These are phyloP conservation scores for Trichoderma oligosporum DNA, from an alignment of 2,329 filamentous ascomycete species.

Conservation along the genomic window DNA sequence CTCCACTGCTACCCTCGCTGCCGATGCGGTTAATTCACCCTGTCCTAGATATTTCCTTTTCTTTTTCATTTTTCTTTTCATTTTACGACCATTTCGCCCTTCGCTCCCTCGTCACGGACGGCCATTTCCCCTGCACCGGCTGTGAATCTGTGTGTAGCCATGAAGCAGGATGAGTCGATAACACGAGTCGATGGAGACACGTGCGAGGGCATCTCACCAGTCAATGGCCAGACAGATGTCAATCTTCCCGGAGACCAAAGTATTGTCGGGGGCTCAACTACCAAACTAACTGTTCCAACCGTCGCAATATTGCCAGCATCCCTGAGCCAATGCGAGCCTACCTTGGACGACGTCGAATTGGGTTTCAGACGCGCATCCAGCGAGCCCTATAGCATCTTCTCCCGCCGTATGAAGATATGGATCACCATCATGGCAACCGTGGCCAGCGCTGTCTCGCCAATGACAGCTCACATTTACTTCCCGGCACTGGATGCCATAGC, in stretches of 20 bases:
- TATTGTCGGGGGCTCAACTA: not conserved
- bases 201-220: not conserved
- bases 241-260: not conserved
- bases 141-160: too few relatives aligned
- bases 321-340: not conserved
- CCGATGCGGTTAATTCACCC: too few relatives aligned
- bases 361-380: not conserved
- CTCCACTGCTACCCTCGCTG: constrained; percentile 11
- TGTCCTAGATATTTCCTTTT: constrained; percentile 2
- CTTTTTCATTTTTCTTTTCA: not conserved
- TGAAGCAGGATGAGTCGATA: constrained; percentile 17
- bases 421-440: constrained; percentile 51
- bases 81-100: not conserved
- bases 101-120: too few relatives aligned
- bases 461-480: constrained; percentile 57
- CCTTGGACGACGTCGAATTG: constrained; percentile 2
- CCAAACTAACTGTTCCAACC: not conserved
- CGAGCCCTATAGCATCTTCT: constrained; percentile 31
- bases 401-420: constrained; percentile 44
- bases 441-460: constrained; percentile 53
- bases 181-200: not conserved
- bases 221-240: not conserved
- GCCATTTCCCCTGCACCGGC: too few relatives aligned
- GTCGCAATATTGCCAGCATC: not conserved
- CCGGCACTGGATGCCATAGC: constrained; percentile 41